phyloP scores from a whole-genome alignment of 2,329 filamentous ascomycete genomes.

The Fusarium staphyleae region DNA sequence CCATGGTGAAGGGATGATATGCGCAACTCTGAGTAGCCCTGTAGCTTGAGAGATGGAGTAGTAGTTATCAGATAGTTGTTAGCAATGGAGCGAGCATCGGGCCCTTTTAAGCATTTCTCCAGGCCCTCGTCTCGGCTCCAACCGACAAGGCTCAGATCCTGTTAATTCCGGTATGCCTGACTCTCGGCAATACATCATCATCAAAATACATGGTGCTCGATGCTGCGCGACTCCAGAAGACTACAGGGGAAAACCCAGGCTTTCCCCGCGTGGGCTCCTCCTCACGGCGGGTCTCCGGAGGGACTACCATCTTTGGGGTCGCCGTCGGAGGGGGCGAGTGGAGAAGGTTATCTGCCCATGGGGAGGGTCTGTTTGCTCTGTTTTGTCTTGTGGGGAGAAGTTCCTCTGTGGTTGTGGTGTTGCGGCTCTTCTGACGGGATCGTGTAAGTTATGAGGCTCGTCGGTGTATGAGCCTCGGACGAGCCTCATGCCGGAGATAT shows the following conservation, averaged over 20 bases:
- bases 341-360: neutral
- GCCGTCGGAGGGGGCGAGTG: neutral
- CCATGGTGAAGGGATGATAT: slow-evolving; percentile 43
- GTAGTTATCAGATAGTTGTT: neutral
- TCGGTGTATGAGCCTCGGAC: too few relatives aligned
- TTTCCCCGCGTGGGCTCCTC: neutral
- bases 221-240: neutral
- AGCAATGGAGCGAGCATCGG: neutral
- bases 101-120: too few relatives aligned
- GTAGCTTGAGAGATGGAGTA: neutral
- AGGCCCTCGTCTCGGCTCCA: too few relatives aligned
- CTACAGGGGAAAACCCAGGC: neutral
- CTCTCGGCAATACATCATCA: neutral
- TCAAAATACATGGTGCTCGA: slow-evolving; percentile 1
- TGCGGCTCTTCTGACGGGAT: too few relatives aligned
- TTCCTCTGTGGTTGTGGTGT: neutral
- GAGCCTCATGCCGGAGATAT: too few relatives aligned
- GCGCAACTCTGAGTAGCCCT: neutral
- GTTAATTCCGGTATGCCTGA: too few relatives aligned
- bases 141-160: too few relatives aligned
- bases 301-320: slow-evolving; percentile 12
- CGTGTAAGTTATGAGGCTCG: too few relatives aligned
- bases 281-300: slow-evolving; percentile 7
- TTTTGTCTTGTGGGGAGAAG: neutral
- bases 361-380: neutral